Conservation (phyloP, 768 basidiomycete genomes). For the Tulasnella sp. region DNA sequence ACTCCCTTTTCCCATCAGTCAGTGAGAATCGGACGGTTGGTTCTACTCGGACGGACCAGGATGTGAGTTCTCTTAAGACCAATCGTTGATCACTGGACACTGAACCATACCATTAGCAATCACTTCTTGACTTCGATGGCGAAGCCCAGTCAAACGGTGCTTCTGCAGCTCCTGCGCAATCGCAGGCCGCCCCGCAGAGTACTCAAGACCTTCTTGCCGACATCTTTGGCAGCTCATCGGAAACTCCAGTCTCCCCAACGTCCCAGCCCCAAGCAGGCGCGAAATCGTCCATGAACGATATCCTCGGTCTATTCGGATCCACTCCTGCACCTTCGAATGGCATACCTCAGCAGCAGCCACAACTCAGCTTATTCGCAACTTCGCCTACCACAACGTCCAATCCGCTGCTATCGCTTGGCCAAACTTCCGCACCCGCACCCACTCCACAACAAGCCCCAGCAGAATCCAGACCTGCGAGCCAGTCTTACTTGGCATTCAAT, state of each 20-base stretch:
- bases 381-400: slow-evolving; percentile 28
- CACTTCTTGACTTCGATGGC: slow-evolving; percentile 44
- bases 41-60: slow-evolving; percentile 67
- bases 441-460: slow-evolving; percentile 28
- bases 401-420: slow-evolving; percentile 15
- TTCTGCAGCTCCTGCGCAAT: slow-evolving; percentile 29
- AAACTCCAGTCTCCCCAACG: slow-evolving; percentile 29
- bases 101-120: not conserved
- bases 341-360: slow-evolving; percentile 17
- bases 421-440: slow-evolving; percentile 19
- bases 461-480: slow-evolving; percentile 42
- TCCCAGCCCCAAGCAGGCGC: slow-evolving; percentile 33
- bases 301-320: slow-evolving; percentile 76
- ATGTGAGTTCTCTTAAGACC: slow-evolving; percentile 40
- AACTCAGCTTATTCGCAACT: slow-evolving; percentile 14
- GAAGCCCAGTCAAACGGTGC: slow-evolving; percentile 40
- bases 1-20: slow-evolving; percentile 36
- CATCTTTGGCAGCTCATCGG: slow-evolving; percentile 59
- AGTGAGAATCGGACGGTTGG: slow-evolving; percentile 96
- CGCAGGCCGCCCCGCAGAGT: slow-evolving; percentile 38
- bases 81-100: not conserved
- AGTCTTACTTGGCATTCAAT: slow-evolving; percentile 80
- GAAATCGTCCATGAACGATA: slow-evolving; percentile 70
- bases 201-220: slow-evolving; percentile 86
- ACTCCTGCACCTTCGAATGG: slow-evolving; percentile 34